Conservation (phyloP, 2,329 filamentous ascomycete species). For the Diaporthe amygdali region DNA sequence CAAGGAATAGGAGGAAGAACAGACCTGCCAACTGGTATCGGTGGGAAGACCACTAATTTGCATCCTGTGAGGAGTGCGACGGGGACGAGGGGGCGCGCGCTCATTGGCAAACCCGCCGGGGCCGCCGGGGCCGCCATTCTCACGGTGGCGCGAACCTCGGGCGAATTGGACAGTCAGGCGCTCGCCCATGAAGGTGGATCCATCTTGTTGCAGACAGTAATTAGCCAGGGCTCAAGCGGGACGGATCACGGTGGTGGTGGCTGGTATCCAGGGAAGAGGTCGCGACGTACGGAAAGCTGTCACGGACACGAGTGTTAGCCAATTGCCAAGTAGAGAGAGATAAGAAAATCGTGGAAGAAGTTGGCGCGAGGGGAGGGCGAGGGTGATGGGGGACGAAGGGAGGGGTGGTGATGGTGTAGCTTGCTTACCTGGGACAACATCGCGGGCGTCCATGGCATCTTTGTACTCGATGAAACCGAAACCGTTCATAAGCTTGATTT, state of each 20-base stretch:
- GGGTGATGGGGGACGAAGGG: slow-evolving; percentile 25
- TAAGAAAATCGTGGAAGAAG: slow-evolving; percentile 28
- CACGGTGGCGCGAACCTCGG: slow-evolving; percentile 74
- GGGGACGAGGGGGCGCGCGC: slow-evolving; percentile 73
- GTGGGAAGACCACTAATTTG: slow-evolving; percentile 94
- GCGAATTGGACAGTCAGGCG: slow-evolving; percentile 98
- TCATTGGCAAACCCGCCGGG: slow-evolving; percentile 53
- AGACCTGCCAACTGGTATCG: slow-evolving; percentile 99
- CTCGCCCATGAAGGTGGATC: slow-evolving; percentile 97
- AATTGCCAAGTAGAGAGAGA: neutral
- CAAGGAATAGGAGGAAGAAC: slow-evolving; percentile 69
- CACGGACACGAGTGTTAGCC: slow-evolving; percentile 34
- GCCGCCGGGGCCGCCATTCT: slow-evolving; percentile 31
- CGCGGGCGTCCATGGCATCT: slow-evolving; percentile 95
- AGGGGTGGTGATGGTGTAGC: neutral
- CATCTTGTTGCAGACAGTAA: slow-evolving; percentile 66
- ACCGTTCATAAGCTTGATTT: slow-evolving; percentile 99
- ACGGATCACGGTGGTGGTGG: slow-evolving; percentile 27
- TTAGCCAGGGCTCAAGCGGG: slow-evolving; percentile 41
- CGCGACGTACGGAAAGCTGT: slow-evolving; percentile 66
- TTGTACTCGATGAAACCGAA: slow-evolving; percentile 99
- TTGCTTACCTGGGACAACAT: slow-evolving; percentile 92
- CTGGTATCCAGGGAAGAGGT: slow-evolving; percentile 38
- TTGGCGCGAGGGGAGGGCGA: slow-evolving; percentile 29
- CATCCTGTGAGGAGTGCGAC: slow-evolving; percentile 96